These are phyloP conservation scores for Viola odorata DNA, from an alignment of 345 rosid species.

Conservation along the genomic window DNA sequence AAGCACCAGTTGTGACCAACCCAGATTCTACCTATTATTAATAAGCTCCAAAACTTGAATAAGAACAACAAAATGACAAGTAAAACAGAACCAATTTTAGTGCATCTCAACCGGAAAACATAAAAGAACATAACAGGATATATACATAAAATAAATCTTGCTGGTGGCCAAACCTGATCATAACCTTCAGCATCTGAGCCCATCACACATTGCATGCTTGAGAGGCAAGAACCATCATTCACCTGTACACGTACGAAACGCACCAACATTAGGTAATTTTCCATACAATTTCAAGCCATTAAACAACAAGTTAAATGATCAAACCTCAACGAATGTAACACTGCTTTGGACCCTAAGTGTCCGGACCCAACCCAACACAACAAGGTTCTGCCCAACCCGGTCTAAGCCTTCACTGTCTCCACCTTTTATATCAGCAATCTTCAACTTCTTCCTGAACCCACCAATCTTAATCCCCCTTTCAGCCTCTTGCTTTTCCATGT, in stretches of 20 bases:
- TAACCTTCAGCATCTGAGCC: conserved; percentile 72
- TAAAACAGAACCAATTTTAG: not conserved
- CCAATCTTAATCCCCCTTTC: conserved; percentile 42
- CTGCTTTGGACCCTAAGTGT: conserved; percentile 86
- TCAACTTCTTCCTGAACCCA: conserved; percentile 63
- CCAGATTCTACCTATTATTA: conserved; percentile 76
- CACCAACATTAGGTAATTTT: not conserved
- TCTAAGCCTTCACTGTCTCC: conserved; percentile 56
- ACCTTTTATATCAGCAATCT: conserved; percentile 71
- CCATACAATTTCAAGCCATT: not conserved
- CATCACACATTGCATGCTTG: conserved; percentile 95
- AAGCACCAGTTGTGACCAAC: conserved; percentile 71
- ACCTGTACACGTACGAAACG: conserved; percentile 31
- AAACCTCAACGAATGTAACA: conserved; percentile 77
- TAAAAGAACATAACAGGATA: not conserved
- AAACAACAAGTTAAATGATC: not conserved
- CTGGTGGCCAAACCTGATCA: conserved; percentile 55
- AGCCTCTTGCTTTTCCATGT: conserved; percentile 16
- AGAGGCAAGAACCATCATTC: conserved; percentile 91
- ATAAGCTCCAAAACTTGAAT: conserved; percentile 11
- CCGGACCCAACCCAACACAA: conserved; percentile 85
- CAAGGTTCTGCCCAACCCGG: conserved; percentile 56
- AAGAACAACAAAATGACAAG: not conserved
- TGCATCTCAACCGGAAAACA: not conserved
- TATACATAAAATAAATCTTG: not conserved